phyloP scores from a whole-genome alignment of 441 rosid species.

The Euphorbia corollata region DNA sequence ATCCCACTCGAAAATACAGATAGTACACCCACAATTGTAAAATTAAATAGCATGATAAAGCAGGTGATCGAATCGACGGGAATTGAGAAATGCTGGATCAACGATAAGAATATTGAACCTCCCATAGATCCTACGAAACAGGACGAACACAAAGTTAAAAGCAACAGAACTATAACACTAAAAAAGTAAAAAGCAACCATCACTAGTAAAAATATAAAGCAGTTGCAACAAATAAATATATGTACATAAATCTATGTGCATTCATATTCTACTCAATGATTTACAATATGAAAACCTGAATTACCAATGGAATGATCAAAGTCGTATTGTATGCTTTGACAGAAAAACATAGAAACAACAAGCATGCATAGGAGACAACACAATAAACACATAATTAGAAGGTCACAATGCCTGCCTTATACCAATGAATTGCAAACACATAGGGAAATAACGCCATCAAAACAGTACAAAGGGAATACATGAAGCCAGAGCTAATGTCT shows the following conservation, averaged over 20 bases:
- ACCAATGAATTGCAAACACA: not conserved
- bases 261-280: not conserved
- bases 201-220: not conserved
- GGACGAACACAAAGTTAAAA: not conserved
- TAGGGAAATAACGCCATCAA: too few species aligned
- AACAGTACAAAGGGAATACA: not conserved
- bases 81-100: slow-evolving; percentile 71
- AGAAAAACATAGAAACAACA: not conserved
- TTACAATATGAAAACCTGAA: not conserved
- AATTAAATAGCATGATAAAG: slow-evolving; percentile 63
- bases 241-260: not conserved
- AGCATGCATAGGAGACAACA: not conserved
- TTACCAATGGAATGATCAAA: not conserved
- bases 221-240: not conserved
- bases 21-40: slow-evolving; percentile 72
- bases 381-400: not conserved
- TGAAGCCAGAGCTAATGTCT: not conserved
- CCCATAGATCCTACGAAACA: slow-evolving; percentile 67
- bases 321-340: not conserved
- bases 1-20: slow-evolving; percentile 68
- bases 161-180: not conserved
- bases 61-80: slow-evolving; percentile 77
- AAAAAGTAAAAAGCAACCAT: not conserved
- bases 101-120: slow-evolving; percentile 70
- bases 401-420: slow-evolving; percentile 1